Percentiles rank a stretch among this genome's conserved stretches.
Evolutionary conservation across 805 yeast species (phyloP).

Genomic region (Lipomyces yamanashiensis): DNA sequence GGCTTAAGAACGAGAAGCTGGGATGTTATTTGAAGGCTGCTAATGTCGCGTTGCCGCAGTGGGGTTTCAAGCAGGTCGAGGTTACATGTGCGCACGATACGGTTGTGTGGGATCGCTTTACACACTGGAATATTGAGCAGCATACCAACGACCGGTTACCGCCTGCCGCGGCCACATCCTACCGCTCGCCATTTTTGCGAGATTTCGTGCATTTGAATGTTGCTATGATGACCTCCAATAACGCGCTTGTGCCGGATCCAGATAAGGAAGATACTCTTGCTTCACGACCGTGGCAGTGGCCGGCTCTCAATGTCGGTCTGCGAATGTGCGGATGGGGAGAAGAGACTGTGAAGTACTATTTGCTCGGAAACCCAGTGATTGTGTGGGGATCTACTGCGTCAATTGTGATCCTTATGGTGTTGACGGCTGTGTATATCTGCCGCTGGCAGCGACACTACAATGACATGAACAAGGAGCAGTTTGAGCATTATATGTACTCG

Average conservation of each 20-base stretch:
- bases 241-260: constrained; percentile 76
- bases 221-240: constrained; percentile 84
- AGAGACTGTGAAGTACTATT: constrained; percentile 60
- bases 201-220: constrained; percentile 74
- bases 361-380: constrained; percentile 67
- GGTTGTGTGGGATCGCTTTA: constrained; percentile 59
- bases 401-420: constrained; percentile 51
- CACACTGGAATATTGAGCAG: constrained; percentile 83
- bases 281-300: constrained; percentile 86
- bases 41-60: constrained; percentile 80
- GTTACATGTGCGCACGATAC: constrained; percentile 68
- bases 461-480: constrained; percentile 50
- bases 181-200: constrained; percentile 60
- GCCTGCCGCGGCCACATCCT: constrained; percentile 49
- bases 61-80: constrained; percentile 99
- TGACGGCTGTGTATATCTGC: constrained; percentile 47
- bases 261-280: constrained; percentile 75
- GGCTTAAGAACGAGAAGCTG: constrained; percentile 68
- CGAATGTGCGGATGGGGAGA: constrained; percentile 78
- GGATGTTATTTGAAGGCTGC: constrained; percentile 87
- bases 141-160: constrained; percentile 60
- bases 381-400: constrained; percentile 67
- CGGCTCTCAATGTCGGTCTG: constrained; percentile 66
- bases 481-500: constrained; percentile 57
- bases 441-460: constrained; percentile 73